phyloP scores from a whole-genome alignment of 768 basidiomycete genomes.

The Termitomyces sp. region DNA sequence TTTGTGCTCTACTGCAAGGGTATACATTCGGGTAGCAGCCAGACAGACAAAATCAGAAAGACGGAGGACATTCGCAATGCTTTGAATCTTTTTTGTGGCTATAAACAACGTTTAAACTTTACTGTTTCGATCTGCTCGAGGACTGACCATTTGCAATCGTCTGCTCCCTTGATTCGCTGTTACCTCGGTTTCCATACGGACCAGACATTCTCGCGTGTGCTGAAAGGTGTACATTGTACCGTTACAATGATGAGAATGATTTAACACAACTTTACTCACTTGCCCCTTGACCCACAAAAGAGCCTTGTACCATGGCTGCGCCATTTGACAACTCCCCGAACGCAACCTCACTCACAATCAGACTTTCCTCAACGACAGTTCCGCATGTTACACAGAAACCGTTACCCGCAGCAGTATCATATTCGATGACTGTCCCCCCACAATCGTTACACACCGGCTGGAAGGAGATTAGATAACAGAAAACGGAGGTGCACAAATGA shows the following conservation, averaged over 20 bases:
- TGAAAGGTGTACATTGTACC: slow-evolving; percentile 21
- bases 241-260: background rate
- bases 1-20: slow-evolving; percentile 88
- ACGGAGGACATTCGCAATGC: slow-evolving; percentile 70
- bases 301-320: slow-evolving; percentile 93
- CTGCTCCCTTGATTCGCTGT: slow-evolving; percentile 81
- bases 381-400: slow-evolving; percentile 85
- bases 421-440: slow-evolving; percentile 80
- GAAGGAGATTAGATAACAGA: slow-evolving; percentile 10
- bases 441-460: slow-evolving; percentile 67
- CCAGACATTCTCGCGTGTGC: slow-evolving; percentile 81
- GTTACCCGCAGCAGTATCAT: slow-evolving; percentile 78
- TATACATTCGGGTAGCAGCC: slow-evolving; percentile 83
- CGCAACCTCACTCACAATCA: slow-evolving; percentile 88
- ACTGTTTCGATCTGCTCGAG: background rate
- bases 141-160: slow-evolving; percentile 82
- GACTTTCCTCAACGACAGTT: slow-evolving; percentile 88
- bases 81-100: slow-evolving; percentile 84
- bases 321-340: slow-evolving; percentile 94
- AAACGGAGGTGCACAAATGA: background rate
- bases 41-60: slow-evolving; percentile 78
- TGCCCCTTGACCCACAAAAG: slow-evolving; percentile 85
- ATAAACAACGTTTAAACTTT: background rate
- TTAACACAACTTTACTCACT: slow-evolving; percentile 48
- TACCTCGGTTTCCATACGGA: slow-evolving; percentile 75